Base-by-base conservation (phyloP, 306 rosid genomes). In the Quercus rubra region DNA sequence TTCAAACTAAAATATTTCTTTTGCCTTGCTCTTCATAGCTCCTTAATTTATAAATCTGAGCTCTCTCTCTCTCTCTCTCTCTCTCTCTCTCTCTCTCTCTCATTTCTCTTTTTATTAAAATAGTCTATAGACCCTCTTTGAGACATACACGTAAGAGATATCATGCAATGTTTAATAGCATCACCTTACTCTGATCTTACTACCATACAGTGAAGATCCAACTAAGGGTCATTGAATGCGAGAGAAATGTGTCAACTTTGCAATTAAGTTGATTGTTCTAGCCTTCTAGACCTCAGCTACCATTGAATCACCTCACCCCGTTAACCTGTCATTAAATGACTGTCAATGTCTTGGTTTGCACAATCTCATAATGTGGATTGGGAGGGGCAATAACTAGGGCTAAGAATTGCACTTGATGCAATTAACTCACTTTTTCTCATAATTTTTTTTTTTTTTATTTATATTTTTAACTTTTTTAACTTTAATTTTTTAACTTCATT, bases 291-390 rank as follows among this genome's bases (percentile, higher is more conserved):
- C 63, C 7, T 74, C 23, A 73, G 71, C 46, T 67, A 46, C 56
- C 35, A 31, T 54, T 64, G 38, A 49, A 70, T 74, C 21, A 21
- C 52, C 80, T 19, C 89, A 85, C 80, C 90, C 30, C 33, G 69
- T 77, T 80, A 62, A 73, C 64, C 33, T 71, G 63, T 66, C 54
- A 12, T 49, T 49, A 49, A 49, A 49, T 49, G 17, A 10, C 25
- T 73, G 86, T 41, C 81, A 19, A 71, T 64, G 56, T 33, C 85
- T 92, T 79, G 91, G 79, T 82, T 88, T 87, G 90, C 90, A 54
- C 94, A 86, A 80, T 38, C 46, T 7, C 11, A 7, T 38, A 0
- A 0, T 0, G 7, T 35, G 43, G 2, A 35, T 35, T 35, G 43
- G 6, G 1, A 35, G 43, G 2, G 0, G 2, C 41, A 35, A 0